Percentiles rank a stretch among this genome's conserved stretches.
These are phyloP conservation scores for Fusarium kyushuense DNA, from an alignment of 2,329 filamentous ascomycete genomes.

Conservation along the genomic window DNA sequence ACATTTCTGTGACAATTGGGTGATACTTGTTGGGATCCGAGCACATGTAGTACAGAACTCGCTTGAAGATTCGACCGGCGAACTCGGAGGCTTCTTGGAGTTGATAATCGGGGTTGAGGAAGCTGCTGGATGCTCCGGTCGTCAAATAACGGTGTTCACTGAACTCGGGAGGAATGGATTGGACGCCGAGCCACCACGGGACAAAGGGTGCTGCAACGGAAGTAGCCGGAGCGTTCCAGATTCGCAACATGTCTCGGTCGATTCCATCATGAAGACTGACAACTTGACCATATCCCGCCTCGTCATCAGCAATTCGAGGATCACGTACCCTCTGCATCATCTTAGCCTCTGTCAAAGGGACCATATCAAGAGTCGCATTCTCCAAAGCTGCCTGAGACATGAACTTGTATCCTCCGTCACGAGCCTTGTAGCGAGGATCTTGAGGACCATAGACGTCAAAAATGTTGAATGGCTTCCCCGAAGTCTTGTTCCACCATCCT, in stretches of 20 bases:
- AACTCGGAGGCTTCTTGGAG: constrained; percentile 41
- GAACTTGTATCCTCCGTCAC: constrained; percentile 44
- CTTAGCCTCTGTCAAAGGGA: constrained; percentile 38
- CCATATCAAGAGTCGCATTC: constrained; percentile 40
- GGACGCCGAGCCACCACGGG: constrained; percentile 42
- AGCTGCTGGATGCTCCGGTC: constrained; percentile 41
- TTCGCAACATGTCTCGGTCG: constrained; percentile 36
- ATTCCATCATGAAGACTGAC: constrained; percentile 34
- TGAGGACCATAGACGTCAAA: constrained; percentile 40
- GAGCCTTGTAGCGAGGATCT: constrained; percentile 40
- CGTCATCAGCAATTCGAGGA: constrained; percentile 41
- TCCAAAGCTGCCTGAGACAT: constrained; percentile 43
- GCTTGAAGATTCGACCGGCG: constrained; percentile 41
- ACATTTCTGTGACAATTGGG: constrained; percentile 29
- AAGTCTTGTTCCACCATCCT: constrained; percentile 44
- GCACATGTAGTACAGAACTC: constrained; percentile 43
- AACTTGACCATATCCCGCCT: constrained; percentile 42
- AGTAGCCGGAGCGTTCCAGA: constrained; percentile 40
- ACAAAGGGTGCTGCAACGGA: constrained; percentile 41
- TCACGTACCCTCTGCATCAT: constrained; percentile 43
- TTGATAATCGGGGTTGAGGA: constrained; percentile 44
- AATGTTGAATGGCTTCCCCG: constrained; percentile 38
- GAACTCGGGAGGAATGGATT: constrained; percentile 39
- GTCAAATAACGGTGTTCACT: constrained; percentile 42
- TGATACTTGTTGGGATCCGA: constrained; percentile 39